A percentile compares a stretch with the other conserved stretches of the same genome.
Evolutionary conservation across 805 yeast genomes (phyloP).

Genomic region (Metschnikowia cerradonensis): DNA sequence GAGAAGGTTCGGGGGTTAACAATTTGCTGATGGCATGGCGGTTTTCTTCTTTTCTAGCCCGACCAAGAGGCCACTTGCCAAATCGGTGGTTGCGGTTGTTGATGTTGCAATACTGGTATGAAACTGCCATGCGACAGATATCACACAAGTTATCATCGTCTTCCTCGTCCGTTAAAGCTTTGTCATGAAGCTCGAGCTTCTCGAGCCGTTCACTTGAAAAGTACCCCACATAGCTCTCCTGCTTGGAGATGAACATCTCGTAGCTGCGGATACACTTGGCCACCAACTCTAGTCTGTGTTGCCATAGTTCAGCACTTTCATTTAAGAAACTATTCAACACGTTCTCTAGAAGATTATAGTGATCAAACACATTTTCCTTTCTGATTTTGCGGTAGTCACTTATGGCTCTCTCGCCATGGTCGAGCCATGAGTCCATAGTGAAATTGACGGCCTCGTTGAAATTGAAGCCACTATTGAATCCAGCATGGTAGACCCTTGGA

Average conservation of each 20-base stretch:
- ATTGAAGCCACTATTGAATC: constrained; percentile 44
- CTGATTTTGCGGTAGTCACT: constrained; percentile 26
- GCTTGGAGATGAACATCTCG: constrained; percentile 22
- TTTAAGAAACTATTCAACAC: constrained; percentile 30
- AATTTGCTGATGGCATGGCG: constrained; percentile 21
- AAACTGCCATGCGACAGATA: constrained; percentile 45
- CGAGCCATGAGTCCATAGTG: constrained; percentile 68
- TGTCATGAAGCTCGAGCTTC: not conserved
- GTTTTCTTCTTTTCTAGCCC: constrained; percentile 5
- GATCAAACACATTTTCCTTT: constrained; percentile 49
- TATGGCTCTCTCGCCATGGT: constrained; percentile 47
- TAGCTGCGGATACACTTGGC: constrained; percentile 27
- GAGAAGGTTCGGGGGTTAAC: constrained; percentile 38
- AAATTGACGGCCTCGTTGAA: constrained; percentile 50
- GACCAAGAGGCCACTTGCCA: constrained; percentile 17
- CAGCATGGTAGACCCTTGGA: constrained; percentile 44
- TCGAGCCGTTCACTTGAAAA: constrained; percentile 22
- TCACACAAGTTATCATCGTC: constrained; percentile 46
- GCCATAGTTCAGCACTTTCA: constrained; percentile 4
- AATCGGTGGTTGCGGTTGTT: constrained; percentile 23
- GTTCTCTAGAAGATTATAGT: constrained; percentile 46
- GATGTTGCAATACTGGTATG: constrained; percentile 45
- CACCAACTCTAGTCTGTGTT: constrained; percentile 9
- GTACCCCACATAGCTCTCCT: constrained; percentile 16
- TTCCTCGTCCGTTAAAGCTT: constrained; percentile 16